phyloP scores from a whole-genome alignment of 352 stramenopile species.

The Globisporangium paddicum region DNA sequence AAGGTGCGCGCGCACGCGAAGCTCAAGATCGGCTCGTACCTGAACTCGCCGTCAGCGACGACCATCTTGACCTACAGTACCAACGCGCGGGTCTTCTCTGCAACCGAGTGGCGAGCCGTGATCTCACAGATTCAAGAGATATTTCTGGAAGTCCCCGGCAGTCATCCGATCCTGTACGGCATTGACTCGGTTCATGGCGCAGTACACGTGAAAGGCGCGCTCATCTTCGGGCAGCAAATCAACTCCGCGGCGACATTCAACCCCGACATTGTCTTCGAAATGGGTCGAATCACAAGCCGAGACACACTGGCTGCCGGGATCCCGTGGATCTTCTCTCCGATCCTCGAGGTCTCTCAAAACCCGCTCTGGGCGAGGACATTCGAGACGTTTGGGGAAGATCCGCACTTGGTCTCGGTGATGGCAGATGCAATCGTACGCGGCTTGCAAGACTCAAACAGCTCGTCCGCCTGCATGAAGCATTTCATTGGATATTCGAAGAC shows the following conservation, averaged over 20 bases:
- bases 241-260: constrained; percentile 90
- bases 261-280: constrained; percentile 52
- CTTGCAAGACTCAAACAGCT: constrained; percentile 64
- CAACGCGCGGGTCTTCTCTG: constrained; percentile 33
- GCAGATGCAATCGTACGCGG: constrained; percentile 70
- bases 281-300: constrained; percentile 65
- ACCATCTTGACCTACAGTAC: constrained; percentile 24
- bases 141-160: constrained; percentile 48
- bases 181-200: constrained; percentile 91
- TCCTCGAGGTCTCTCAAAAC: constrained; percentile 85
- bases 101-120: constrained; percentile 62
- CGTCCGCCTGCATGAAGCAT: constrained; percentile 89
- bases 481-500: constrained; percentile 88
- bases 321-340: constrained; percentile 88
- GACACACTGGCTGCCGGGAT: constrained; percentile 88
- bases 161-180: constrained; percentile 78
- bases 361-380: constrained; percentile 87
- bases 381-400: constrained; percentile 94
- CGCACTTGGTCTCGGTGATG: constrained; percentile 78
- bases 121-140: constrained; percentile 79
- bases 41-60: constrained; percentile 68
- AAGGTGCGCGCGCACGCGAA: constrained; percentile 62
- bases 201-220: constrained; percentile 78
- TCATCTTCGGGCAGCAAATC: constrained; percentile 87
- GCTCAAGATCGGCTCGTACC: constrained; percentile 86